phyloP scores from a whole-genome alignment of 148 eudicot genomes.

The Vaccinium darrowii region DNA sequence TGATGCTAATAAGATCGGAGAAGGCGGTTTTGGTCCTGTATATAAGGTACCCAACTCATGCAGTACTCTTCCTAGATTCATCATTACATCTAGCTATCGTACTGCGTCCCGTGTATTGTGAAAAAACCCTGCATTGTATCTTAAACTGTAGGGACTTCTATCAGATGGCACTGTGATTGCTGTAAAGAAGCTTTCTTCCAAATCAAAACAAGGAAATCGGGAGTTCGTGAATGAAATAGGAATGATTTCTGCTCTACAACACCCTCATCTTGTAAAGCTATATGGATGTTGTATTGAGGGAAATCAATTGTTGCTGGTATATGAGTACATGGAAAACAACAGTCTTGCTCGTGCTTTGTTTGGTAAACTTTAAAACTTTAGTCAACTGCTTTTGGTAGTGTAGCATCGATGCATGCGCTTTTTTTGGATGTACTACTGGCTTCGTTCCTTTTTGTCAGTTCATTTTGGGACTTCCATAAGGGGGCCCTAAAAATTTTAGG shows the following conservation, averaged over 20 bases:
- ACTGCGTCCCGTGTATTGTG: background rate
- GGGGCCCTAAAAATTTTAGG: background rate
- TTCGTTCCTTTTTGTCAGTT: background rate
- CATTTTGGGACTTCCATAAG: background rate
- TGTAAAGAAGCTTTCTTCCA: constrained; percentile 17
- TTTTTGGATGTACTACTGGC: background rate
- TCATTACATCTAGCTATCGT: background rate
- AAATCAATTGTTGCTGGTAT: constrained; percentile 30
- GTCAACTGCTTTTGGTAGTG: background rate
- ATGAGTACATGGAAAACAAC: constrained; percentile 38
- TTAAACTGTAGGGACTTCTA: constrained; percentile 35
- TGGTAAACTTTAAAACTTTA: constrained; percentile 24
- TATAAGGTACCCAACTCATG: constrained; percentile 32
- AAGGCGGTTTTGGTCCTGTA: constrained; percentile 49
- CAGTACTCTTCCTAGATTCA: background rate
- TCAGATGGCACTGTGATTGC: constrained; percentile 43
- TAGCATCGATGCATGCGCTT: background rate
- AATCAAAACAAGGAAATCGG: constrained; percentile 1
- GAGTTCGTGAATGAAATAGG: constrained; percentile 2
- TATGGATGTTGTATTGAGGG: constrained; percentile 47
- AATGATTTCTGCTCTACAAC: constrained; percentile 28
- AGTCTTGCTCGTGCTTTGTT: constrained; percentile 47
- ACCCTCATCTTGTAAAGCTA: constrained; percentile 39
- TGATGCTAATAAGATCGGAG: constrained; percentile 42
- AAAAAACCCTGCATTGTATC: background rate